Conservation (phyloP, 257 asterid species). For the Solanum habrochaites region DNA sequence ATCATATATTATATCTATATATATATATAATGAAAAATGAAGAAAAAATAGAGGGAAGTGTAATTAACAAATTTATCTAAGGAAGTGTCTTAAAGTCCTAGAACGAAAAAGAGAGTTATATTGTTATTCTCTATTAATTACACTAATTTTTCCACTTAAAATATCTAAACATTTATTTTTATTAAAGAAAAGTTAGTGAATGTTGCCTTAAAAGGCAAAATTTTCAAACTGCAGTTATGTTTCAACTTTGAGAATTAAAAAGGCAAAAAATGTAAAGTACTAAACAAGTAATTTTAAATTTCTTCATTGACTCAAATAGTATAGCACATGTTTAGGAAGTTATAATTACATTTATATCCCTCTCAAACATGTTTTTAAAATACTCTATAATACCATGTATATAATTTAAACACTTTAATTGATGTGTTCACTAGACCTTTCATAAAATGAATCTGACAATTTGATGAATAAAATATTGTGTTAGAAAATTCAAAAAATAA, state of each 20-base stretch:
- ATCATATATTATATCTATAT: no score
- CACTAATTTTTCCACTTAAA: not conserved
- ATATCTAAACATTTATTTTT: not conserved
- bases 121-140: not conserved
- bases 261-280: not conserved
- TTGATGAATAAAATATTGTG: no score
- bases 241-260: not conserved
- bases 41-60: not conserved
- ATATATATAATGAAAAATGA: not conserved
- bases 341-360: not conserved
- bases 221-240: not conserved
- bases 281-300: not conserved
- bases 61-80: not conserved
- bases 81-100: not conserved
- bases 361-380: not conserved
- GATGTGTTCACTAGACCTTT: not conserved
- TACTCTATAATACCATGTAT: not conserved
- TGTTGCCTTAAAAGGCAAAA: not conserved
- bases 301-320: not conserved
- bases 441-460: not conserved
- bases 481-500: no score
- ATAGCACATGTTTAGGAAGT: not conserved
- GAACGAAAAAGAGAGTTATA: not conserved
- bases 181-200: not conserved
- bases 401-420: not conserved